Evolutionary conservation across 306 rosid species (phyloP), one percentile per base, ranked within the genome.

Genomic region (Acacia acuminata): DNA sequence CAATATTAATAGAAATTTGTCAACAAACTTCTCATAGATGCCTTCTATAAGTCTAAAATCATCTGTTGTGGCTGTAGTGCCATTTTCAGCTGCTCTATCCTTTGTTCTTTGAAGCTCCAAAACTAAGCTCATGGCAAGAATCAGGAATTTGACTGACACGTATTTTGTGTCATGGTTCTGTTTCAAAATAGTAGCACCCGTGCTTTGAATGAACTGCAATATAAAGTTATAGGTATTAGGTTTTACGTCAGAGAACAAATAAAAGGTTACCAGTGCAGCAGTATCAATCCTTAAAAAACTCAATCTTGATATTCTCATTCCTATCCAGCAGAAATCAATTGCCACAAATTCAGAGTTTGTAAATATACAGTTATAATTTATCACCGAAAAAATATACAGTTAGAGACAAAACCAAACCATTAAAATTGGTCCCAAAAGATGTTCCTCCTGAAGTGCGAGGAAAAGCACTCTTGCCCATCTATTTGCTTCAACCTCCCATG

Each of bases 401-500:
- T 25, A 76, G 8, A 79, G 66, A 60, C n/a, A 74, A 87, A 75
- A 82, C 47, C 85, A 68, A 84, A 95, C 98, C 96, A 20, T 79
- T 71, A 91, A 85, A 81, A 88, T 86, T 42, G 96, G 91, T 65
- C 64, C 85, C 84, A 93, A 84, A 73, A 80, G 87, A 86, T 68
- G 74, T 76, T 92, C 97, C 88, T 87, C 85, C 85, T 85, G 85
- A 84, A 87, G 79, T 51, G 87, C 88, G 75, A 95, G 91, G 64
- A 95, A 89, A 90, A 93, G 90, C 77, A 95, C 91, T 85, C 97
- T 87, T 77, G 98, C 89, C 99, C 99, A 95, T 86, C 97, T 84
- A 85, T 88, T 91, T 0, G 94, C 94, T 84, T 95, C 94, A 79
- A 81, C 88, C 82, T 92, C 95, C 99, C 99, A 95, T 82, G 96